Evolutionary conservation across 73 alveolate species (phyloP), one percentile per base, ranked within the genome.

Genomic region (Diophrys sp.): DNA sequence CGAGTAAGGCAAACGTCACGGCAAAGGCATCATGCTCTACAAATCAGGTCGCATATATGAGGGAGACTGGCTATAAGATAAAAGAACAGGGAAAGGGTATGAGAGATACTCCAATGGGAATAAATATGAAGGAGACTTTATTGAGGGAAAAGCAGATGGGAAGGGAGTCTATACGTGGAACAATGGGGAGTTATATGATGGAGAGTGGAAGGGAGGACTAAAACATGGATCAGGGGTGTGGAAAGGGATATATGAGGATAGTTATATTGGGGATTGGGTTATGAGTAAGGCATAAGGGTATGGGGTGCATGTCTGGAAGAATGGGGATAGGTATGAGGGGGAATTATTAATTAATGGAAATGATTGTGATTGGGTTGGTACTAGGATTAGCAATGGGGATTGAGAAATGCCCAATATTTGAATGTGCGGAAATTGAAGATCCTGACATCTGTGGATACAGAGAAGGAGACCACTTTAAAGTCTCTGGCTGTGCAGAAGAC

Each of bases 31-130:
- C 56, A 77, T 74, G 78, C 23, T 28, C 54, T 75, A 53, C 78
- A 31, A 55, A 25, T 80, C 76, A 77, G 83, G 78, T 24, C 72
- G 83, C 44, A 72, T 73, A 70, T 87, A 90, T 81, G 95, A 90
- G 24, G 96, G 96, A 0, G 79, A 31, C 18, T 87, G 92, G 89
- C 32, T 69, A n/a, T 44, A 87, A 53, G 92, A 84, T 54, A 73
- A 26, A 32, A 54, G 70, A 31, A 32, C 67, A 14, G 89, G 88
- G 28, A 54, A 54, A 18, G 79, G 79, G 1, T 71, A 23, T n/a
- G 79, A 80, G n/a, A 54, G 29, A 14, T 71, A 71, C 68, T 66
- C 79, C 79, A 71, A 71, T 34, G 79, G 79, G 33, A 71, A 71
- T 32, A 23, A 30, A 31, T 71, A 71, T 33, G 31, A 23, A 1